Percentiles rank a stretch among this genome's conserved stretches.
Conservation (phyloP, 2,329 filamentous ascomycete genomes). For the Saccharata proteae region DNA sequence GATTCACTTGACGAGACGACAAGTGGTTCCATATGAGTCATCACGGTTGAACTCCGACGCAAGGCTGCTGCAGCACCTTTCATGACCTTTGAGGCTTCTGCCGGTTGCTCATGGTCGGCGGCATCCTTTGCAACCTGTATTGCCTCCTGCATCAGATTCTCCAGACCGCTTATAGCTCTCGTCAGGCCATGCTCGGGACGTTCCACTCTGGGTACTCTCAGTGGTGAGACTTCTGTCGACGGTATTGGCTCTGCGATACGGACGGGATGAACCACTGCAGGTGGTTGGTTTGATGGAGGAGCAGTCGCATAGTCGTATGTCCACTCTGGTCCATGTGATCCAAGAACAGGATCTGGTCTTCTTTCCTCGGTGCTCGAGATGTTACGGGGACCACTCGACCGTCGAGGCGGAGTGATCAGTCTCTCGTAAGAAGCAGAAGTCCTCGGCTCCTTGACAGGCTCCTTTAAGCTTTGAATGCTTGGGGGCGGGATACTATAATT, state of each 20-base stretch:
- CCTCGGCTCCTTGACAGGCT: too few relatives aligned
- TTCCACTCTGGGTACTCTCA: not conserved
- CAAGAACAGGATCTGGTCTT: not conserved
- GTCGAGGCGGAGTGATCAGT: too few relatives aligned
- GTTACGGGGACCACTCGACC: too few relatives aligned
- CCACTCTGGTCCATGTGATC: not conserved
- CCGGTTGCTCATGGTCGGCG: slow-evolving; percentile 18
- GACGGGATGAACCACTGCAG: too few relatives aligned
- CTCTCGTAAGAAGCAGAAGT: too few relatives aligned
- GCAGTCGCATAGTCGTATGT: not conserved
- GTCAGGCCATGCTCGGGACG: not conserved
- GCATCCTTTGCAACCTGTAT: slow-evolving; percentile 23
- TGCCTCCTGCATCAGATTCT: slow-evolving; percentile 32
- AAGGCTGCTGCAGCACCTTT: slow-evolving; percentile 26
- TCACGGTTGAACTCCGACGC: slow-evolving; percentile 16
- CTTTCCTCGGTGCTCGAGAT: too few relatives aligned
- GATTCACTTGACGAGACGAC: slow-evolving; percentile 5
- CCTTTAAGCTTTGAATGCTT: not conserved
- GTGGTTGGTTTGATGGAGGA: not conserved
- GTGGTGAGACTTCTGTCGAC: too few relatives aligned
- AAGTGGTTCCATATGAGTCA: slow-evolving; percentile 7
- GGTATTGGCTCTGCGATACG: too few relatives aligned
- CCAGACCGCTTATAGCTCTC: slow-evolving; percentile 26
- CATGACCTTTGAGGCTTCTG: slow-evolving; percentile 29
- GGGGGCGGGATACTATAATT: not conserved